Base-by-base conservation (phyloP, 2,329 filamentous ascomycete species). In the Dissoconium aciculare region DNA sequence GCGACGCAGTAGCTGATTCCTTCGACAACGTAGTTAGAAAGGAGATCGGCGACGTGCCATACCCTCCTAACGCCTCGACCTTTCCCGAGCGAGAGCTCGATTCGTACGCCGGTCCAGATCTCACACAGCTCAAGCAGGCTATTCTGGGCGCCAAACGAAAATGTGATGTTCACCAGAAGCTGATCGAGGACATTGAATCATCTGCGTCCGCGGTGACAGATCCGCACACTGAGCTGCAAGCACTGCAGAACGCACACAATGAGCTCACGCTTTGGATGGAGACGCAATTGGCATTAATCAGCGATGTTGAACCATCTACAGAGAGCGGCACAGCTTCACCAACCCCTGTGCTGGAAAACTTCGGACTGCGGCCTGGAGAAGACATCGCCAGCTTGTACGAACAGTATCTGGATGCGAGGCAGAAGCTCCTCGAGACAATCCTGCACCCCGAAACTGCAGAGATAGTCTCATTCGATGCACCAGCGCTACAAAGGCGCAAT, bases 201-300 rank as follows among this genome's bases (percentile, higher is more conserved):
- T 23, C 19, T n/a, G 19, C n/a, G 19, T 8, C n/a, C n/a, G 8
- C 19, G n/a, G 19, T n/a, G 8, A 8, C 19, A 8, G 28, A 38
- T 15, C 31, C 36, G 2, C 28, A 37, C 11, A 38, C 37, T 4
- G 47, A 50, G 15, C 28, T 48, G 9, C 29, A 39, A 15, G 48
- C 43, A 2, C 30, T 52, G 10, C 47, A 52, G 33, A 41, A 40
- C 26, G 42, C 49, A 2, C 41, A 49, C 14, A 45, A 45, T n/a
- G 45, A 45, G 29, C 42, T 52, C 19, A 52, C 49, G 3, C 33
- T 32, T 10, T 52, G 49, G 49, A 52, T 52, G 42, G 49, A 52
- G 31, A 36, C 33, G 11, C 49, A 51, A 37, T 38, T 52, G 5
- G 42, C 41, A 1, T 27, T 47, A 5, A 51, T 52, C 12, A 44